Evolutionary conservation across 75 land plant genomes (phyloP), one percentile per base, ranked within the genome.

Genomic region (Selaginella moellendorffii): DNA sequence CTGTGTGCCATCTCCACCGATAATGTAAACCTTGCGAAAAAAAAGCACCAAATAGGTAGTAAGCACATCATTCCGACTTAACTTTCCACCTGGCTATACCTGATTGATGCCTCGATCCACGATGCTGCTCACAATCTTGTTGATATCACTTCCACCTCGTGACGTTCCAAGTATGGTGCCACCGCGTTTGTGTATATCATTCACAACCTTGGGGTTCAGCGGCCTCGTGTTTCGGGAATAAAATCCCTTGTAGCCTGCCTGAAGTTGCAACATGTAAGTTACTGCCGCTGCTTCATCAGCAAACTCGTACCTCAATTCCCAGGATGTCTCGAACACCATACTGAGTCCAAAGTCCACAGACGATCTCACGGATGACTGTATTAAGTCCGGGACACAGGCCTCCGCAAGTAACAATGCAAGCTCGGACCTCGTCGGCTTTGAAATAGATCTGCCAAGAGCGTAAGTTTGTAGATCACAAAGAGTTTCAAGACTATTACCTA

Each of bases 91-190:
- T 36, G 14, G 10, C 5, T 14, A 36, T 14, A 81, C 80, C 80
- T 86, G 90, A 65, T 86, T 81, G 59, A 76, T 75, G 0, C 77
- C 80, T 21, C 30, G 68, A 18, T 30, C 29, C 58, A 74, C 70
- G 52, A 86, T 84, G 25, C 75, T 78, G 66, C 79, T 68, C 8
- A 86, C 87, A 31, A 86, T 86, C 77, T 75, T 81, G 29, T 67
- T 28, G n/a, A 84, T 71, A 73, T 86, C 88, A 68, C 79, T 81
- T 0, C 90, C 90, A 17, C 90, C 90, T 52, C 90, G 67, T 0
- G 87, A 81, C 0, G 90, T 83, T 31, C 71, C 73, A 26, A 86
- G 76, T 51, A 52, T 58, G 19, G 87, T 75, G 1, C 90, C 90
- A 5, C 90, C 90, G 0, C 30, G 66, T 72, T 67, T 81, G 51